Conservation (phyloP, 2,329 filamentous ascomycete species). For the Hymenoscyphus repandus region DNA sequence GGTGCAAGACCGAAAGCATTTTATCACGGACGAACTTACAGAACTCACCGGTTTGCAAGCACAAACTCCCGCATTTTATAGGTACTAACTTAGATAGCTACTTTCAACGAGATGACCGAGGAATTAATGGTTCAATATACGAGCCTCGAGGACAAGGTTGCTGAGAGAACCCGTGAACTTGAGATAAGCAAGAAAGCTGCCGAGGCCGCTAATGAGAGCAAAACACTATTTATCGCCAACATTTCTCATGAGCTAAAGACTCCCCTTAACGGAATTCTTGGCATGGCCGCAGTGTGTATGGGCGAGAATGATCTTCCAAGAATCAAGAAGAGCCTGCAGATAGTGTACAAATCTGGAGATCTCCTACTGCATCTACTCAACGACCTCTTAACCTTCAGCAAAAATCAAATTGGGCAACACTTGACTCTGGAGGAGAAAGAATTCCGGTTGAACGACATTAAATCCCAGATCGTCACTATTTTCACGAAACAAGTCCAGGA, state of each 20-base stretch:
- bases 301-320: conserved; percentile 74
- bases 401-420: conserved; percentile 88
- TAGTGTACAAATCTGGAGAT: conserved; percentile 85
- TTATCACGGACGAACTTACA: conserved; percentile 77
- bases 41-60: conserved; percentile 41
- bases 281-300: conserved; percentile 92
- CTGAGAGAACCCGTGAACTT: conserved; percentile 74
- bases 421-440: conserved; percentile 78
- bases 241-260: conserved; percentile 87
- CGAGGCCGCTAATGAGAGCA: conserved; percentile 93
- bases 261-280: conserved; percentile 89
- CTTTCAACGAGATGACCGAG: conserved; percentile 92
- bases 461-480: conserved; percentile 75
- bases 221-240: conserved; percentile 96
- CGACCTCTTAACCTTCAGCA: conserved; percentile 87
- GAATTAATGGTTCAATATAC: conserved; percentile 84
- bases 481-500: conserved; percentile 88
- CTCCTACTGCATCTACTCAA: conserved; percentile 80
- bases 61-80: neutral
- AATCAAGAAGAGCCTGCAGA: conserved; percentile 78
- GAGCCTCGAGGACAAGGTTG: conserved; percentile 77
- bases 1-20: conserved; percentile 69
- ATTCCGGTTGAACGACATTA: conserved; percentile 78
- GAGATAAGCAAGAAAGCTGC: conserved; percentile 88
- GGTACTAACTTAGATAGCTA: conserved; percentile 52